Conservation (phyloP, 2,329 filamentous ascomycete genomes). For the Cadophora sp. region DNA sequence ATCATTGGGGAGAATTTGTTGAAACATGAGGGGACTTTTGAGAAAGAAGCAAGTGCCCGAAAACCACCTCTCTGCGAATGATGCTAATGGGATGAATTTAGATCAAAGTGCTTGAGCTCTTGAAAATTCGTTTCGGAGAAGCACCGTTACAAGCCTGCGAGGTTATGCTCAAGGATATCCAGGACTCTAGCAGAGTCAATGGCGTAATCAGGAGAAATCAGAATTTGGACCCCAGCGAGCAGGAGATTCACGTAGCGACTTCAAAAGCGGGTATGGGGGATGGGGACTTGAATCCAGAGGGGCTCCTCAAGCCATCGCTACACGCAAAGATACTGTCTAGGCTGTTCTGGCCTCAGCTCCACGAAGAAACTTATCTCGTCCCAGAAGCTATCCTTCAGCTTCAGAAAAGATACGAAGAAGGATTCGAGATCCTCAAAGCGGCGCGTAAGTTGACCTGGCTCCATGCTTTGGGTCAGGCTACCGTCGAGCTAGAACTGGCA, state of each 20-base stretch:
- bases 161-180: conserved; percentile 95
- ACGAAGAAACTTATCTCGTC: conserved; percentile 71
- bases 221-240: conserved; percentile 46
- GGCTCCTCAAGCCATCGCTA: conserved; percentile 51
- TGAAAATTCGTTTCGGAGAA: conserved; percentile 90
- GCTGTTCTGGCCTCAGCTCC: conserved; percentile 89
- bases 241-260: conserved; percentile 39
- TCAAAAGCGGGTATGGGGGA: conserved; percentile 35
- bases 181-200: conserved; percentile 81
- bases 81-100: conserved; percentile 43
- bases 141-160: conserved; percentile 88
- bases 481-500: conserved; percentile 80
- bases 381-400: conserved; percentile 64
- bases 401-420: conserved; percentile 74
- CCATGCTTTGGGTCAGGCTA: conserved; percentile 79
- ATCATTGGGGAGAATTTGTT: conserved; percentile 86
- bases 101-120: conserved; percentile 80
- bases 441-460: conserved; percentile 90
- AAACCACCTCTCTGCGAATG: neutral
- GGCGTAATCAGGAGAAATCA: conserved; percentile 64
- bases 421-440: conserved; percentile 81
- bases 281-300: conserved; percentile 46
- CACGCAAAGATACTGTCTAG: conserved; percentile 89
- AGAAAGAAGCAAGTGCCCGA: conserved; percentile 63
- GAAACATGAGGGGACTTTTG: conserved; percentile 70